Evolutionary conservation across 306 rosid genomes (phyloP).

Genomic region (Acacia acuminata): DNA sequence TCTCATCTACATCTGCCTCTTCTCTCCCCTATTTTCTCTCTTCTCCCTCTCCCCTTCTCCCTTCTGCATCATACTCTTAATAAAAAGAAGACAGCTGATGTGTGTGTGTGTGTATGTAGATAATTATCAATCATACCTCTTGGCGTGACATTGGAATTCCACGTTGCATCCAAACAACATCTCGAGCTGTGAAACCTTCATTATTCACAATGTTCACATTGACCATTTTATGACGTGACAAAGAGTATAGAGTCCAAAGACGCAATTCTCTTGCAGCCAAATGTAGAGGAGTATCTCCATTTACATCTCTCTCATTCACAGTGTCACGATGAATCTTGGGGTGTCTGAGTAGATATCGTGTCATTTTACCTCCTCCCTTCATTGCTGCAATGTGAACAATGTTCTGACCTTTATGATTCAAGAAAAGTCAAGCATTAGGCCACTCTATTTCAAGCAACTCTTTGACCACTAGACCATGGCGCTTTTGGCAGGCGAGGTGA

Average conservation of each 20-base stretch:
- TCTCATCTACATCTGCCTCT: too few species aligned
- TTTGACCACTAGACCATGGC: not conserved
- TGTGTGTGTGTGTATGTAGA: too few species aligned
- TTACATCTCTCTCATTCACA: not conserved
- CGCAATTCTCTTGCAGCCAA: not conserved
- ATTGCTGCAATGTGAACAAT: conserved; percentile 36
- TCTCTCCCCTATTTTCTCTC: too few species aligned
- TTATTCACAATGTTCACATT: not conserved
- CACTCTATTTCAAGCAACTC: conserved; percentile 14
- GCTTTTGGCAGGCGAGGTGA: conserved; percentile 23
- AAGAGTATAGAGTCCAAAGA: not conserved
- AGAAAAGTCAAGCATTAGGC: not conserved
- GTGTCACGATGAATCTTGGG: not conserved
- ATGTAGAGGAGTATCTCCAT: conserved; percentile 2
- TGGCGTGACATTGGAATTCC: not conserved
- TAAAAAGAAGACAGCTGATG: too few species aligned
- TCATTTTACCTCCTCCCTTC: not conserved
- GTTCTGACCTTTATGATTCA: not conserved
- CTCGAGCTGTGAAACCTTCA: not conserved
- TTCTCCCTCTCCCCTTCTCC: too few species aligned
- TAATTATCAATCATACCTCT: not conserved
- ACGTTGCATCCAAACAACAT: not conserved
- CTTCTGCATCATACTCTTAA: too few species aligned
- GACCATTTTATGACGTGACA: too few species aligned
- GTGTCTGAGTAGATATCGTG: not conserved